Conservation (phyloP, 495 filamentous ascomycete species). For the Pseudevernia furfuracea region DNA sequence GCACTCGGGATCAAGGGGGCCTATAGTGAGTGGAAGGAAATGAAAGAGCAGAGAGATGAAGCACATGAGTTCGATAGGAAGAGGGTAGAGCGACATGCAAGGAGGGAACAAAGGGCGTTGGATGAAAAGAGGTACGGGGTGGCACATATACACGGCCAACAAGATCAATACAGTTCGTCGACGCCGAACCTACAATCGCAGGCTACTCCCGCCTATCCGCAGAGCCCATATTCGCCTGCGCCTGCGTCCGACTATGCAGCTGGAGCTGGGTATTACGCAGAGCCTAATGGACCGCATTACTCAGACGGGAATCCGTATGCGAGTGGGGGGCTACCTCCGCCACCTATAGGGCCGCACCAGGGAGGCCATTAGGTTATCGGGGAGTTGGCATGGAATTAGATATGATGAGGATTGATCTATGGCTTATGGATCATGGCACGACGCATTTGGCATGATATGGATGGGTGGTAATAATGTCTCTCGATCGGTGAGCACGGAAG, state of each 20-base stretch:
- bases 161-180: slow-evolving; percentile 6
- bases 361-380: slow-evolving; percentile 1
- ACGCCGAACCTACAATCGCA: slow-evolving; percentile 9
- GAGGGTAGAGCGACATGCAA: slow-evolving; percentile 37
- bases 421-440: neutral
- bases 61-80: slow-evolving; percentile 45
- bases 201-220: neutral
- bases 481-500: neutral
- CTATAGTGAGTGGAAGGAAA: slow-evolving; percentile 64
- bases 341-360: slow-evolving; percentile 19
- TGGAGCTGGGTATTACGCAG: slow-evolving; percentile 24
- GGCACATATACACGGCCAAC: neutral
- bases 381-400: neutral
- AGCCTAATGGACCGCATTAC: slow-evolving; percentile 17
- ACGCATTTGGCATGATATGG: neutral
- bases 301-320: slow-evolving; percentile 19
- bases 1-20: slow-evolving; percentile 81
- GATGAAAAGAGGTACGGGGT: slow-evolving; percentile 5
- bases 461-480: neutral
- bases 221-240: neutral
- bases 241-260: slow-evolving; percentile 5
- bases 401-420: neutral
- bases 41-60: slow-evolving; percentile 52
- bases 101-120: slow-evolving; percentile 15
- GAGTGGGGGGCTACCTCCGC: slow-evolving; percentile 16